Conservation (phyloP, 768 basidiomycete genomes). For the Megacollybia marginata region DNA sequence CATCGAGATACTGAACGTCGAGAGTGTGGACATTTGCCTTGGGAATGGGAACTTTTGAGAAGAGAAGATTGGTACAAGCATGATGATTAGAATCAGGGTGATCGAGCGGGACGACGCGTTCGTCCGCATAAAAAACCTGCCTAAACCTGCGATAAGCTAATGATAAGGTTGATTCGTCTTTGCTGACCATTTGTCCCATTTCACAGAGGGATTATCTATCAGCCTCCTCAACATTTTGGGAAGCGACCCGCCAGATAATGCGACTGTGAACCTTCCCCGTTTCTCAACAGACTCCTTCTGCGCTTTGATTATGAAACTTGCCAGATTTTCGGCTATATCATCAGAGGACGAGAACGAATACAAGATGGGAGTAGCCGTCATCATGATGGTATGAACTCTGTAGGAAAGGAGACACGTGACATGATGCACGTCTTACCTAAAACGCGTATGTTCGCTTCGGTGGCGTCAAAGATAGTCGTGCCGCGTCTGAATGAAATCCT, state of each 20-base stretch:
- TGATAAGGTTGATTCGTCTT: slow-evolving; percentile 1
- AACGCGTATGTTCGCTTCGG: too few species aligned
- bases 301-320: slow-evolving; percentile 75
- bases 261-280: slow-evolving; percentile 86
- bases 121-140: slow-evolving; percentile 98
- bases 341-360: slow-evolving; percentile 56
- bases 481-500: too few species aligned
- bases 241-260: slow-evolving; percentile 89
- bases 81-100: slow-evolving; percentile 89
- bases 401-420: neutral
- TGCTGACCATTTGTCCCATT: slow-evolving; percentile 88
- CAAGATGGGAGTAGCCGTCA: slow-evolving; percentile 64
- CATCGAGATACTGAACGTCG: slow-evolving; percentile 56
- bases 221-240: slow-evolving; percentile 76
- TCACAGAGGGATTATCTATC: slow-evolving; percentile 52
- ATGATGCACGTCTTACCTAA: neutral
- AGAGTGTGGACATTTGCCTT: slow-evolving; percentile 73
- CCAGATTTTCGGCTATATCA: slow-evolving; percentile 58
- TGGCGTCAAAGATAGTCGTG: too few species aligned
- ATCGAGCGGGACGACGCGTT: slow-evolving; percentile 90
- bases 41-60: slow-evolving; percentile 79
- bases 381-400: slow-evolving; percentile 30
- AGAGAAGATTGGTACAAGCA: slow-evolving; percentile 66
- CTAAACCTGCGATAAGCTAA: slow-evolving; percentile 29
- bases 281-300: slow-evolving; percentile 87